Conservation (phyloP, 2,329 filamentous ascomycete genomes). For the Colletotrichum scovillei region DNA sequence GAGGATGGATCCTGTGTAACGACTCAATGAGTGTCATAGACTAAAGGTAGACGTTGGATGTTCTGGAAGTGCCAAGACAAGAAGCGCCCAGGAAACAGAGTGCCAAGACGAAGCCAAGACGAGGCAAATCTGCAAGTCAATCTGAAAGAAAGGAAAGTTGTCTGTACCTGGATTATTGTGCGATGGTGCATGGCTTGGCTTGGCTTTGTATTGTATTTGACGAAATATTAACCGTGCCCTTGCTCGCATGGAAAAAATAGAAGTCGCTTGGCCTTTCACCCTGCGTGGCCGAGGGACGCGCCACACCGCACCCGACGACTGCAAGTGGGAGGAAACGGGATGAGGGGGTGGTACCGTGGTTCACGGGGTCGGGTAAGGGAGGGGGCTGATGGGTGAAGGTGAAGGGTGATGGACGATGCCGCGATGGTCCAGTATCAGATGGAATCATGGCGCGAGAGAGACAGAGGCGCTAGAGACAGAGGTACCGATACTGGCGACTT, state of each 20-base stretch:
- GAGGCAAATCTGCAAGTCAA: conserved; percentile 11
- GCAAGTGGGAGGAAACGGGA: not conserved
- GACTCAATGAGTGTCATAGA: not conserved
- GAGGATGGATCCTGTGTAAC: not conserved
- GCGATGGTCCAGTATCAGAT: not conserved
- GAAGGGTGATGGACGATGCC: no score
- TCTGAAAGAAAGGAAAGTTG: conserved; percentile 10
- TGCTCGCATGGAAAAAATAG: conserved; percentile 19
- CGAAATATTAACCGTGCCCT: conserved; percentile 4
- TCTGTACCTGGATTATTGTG: conserved; percentile 14
- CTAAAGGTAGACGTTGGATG: not conserved
- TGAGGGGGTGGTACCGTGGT: conserved; percentile 1
- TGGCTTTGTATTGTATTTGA: conserved; percentile 18
- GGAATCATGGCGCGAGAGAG: conserved; percentile 7
- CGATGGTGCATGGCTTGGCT: conserved; percentile 17
- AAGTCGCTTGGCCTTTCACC: not conserved
- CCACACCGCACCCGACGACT: not conserved
- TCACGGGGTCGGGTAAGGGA: not conserved
- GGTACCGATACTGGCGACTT: conserved; percentile 2
- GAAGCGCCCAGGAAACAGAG: not conserved
- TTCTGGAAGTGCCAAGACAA: not conserved
- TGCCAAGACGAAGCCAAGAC: not conserved
- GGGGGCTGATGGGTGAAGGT: not conserved
- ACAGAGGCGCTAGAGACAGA: not conserved
- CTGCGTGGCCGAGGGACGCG: conserved; percentile 4